A percentile compares a stretch with the other conserved stretches of the same genome.
These are phyloP conservation scores for Daldinia concentrica DNA, from an alignment of 495 filamentous ascomycete genomes.

Conservation along the genomic window DNA sequence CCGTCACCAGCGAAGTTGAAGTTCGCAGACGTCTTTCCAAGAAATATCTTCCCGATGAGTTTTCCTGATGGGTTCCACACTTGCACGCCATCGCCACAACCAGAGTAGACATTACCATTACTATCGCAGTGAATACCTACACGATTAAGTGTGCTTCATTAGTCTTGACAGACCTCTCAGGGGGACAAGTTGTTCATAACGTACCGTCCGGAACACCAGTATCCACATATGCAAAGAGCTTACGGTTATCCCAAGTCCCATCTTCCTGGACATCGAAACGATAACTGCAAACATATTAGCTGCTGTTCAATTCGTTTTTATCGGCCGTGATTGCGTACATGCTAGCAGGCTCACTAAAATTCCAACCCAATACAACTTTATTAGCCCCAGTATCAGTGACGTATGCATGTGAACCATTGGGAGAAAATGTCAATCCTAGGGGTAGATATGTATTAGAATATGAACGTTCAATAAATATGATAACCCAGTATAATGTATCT, in stretches of 20 bases:
- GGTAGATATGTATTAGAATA: neutral
- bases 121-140: conserved; percentile 64
- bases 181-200: neutral
- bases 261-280: conserved; percentile 53
- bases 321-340: conserved; percentile 46
- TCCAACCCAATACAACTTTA: conserved; percentile 53
- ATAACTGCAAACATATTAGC: conserved; percentile 45
- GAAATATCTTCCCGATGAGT: conserved; percentile 67
- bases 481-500: neutral
- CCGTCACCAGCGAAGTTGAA: conserved; percentile 67
- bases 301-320: neutral
- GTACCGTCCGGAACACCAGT: conserved; percentile 64
- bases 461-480: neutral
- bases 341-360: conserved; percentile 48
- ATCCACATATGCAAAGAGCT: conserved; percentile 67
- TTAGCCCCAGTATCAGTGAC: conserved; percentile 64
- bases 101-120: conserved; percentile 68
- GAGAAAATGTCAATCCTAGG: conserved; percentile 63
- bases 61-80: conserved; percentile 67
- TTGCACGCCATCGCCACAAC: conserved; percentile 69
- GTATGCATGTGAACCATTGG: conserved; percentile 61
- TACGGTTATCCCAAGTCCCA: conserved; percentile 54
- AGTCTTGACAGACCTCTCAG: neutral
- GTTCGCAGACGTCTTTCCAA: conserved; percentile 57
- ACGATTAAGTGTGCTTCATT: neutral